Percentiles rank a stretch among this genome's conserved stretches.
Evolutionary conservation across 805 yeast genomes (phyloP).

Genomic region (Candida ovalis): DNA sequence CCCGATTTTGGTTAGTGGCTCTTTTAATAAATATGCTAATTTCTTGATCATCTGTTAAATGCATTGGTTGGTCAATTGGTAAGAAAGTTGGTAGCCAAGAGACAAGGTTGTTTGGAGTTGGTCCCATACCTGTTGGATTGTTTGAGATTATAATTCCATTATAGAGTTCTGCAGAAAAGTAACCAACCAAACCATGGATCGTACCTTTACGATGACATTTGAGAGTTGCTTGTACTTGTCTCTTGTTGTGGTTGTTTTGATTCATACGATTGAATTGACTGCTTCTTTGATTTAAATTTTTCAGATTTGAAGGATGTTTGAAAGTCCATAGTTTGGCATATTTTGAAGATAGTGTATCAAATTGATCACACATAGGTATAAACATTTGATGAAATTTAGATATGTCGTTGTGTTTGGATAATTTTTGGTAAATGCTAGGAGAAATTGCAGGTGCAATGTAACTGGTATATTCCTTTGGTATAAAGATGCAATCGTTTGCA

Average conservation of each 20-base stretch:
- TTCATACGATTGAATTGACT: neutral
- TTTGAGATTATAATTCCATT: constrained; percentile 53
- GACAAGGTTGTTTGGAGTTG: constrained; percentile 39
- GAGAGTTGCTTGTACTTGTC: constrained; percentile 31
- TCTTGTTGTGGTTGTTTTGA: constrained; percentile 19
- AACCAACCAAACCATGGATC: constrained; percentile 74
- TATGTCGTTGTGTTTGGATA: constrained; percentile 15
- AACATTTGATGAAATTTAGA: constrained; percentile 23
- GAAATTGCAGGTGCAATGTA: constrained; percentile 65
- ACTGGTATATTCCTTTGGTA: constrained; percentile 58
- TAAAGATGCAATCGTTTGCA: constrained; percentile 49
- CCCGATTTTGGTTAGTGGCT: constrained; percentile 34
- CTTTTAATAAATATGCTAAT: constrained; percentile 51
- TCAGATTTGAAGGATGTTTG: constrained; percentile 34
- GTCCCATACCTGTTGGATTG: constrained; percentile 34
- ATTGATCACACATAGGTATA: constrained; percentile 30
- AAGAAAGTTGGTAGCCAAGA: constrained; percentile 72
- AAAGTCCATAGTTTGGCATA: constrained; percentile 59
- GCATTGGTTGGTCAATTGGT: constrained; percentile 54
- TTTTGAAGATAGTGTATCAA: constrained; percentile 42
- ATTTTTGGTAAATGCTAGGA: constrained; percentile 44
- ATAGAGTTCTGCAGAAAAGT: constrained; percentile 67
- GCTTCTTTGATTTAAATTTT: neutral
- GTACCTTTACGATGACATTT: constrained; percentile 46
- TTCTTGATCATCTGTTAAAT: constrained; percentile 51